phyloP scores from a whole-genome alignment of 2,329 filamentous ascomycete species.

The Diaporthe sp. region DNA sequence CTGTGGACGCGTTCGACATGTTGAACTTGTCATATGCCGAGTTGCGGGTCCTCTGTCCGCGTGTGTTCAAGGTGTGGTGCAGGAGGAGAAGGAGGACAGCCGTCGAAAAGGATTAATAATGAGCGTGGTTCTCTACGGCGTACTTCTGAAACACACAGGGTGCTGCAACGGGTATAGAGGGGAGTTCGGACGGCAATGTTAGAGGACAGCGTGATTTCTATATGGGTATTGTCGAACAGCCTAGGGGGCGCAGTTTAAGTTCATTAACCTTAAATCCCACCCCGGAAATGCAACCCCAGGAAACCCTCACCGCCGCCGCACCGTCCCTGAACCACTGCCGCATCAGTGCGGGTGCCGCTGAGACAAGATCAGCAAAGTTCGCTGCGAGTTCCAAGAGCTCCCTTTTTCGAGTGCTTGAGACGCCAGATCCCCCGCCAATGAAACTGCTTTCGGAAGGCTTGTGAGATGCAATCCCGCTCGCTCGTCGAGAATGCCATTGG shows the following conservation, averaged over 20 bases:
- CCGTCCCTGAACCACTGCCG: slow-evolving; percentile 24
- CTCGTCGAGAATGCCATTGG: background rate
- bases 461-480: background rate
- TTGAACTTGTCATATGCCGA: slow-evolving; percentile 18
- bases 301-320: slow-evolving; percentile 11
- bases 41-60: background rate
- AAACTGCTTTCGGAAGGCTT: slow-evolving; percentile 27
- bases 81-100: background rate
- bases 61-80: background rate
- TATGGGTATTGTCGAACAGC: background rate
- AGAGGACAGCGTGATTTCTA: slow-evolving; percentile 8
- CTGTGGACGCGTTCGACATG: slow-evolving; percentile 32
- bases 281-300: slow-evolving; percentile 26
- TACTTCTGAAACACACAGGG: slow-evolving; percentile 22
- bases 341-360: slow-evolving; percentile 25
- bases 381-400: slow-evolving; percentile 25
- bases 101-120: slow-evolving; percentile 6
- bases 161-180: slow-evolving; percentile 11
- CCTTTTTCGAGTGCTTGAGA: slow-evolving; percentile 19
- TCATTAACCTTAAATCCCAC: slow-evolving; percentile 23
- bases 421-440: slow-evolving; percentile 20
- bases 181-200: slow-evolving; percentile 20
- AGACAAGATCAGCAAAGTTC: slow-evolving; percentile 34
- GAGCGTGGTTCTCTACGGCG: background rate
- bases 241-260: slow-evolving; percentile 2